Conservation (phyloP, 768 basidiomycete genomes). For the Punctularia strigosozonata region DNA sequence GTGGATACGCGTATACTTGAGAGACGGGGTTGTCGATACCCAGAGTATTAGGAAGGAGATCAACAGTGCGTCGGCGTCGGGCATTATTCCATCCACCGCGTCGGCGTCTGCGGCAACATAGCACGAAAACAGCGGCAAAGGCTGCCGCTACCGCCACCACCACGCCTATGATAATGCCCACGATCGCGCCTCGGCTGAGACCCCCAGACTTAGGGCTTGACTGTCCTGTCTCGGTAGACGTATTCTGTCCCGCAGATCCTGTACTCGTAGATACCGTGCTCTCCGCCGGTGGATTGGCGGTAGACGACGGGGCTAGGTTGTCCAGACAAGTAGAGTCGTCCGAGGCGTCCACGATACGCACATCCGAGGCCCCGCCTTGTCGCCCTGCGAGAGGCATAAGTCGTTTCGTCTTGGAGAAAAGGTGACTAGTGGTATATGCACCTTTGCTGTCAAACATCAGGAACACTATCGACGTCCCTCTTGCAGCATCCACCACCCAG, state of each 20-base stretch:
- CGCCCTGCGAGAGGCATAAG: conserved; percentile 30
- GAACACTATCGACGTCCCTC: conserved; percentile 49
- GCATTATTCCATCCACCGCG: too few relatives aligned
- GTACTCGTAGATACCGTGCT: too few relatives aligned
- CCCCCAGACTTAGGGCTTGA: too few relatives aligned
- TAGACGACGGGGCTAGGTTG: conserved; percentile 40
- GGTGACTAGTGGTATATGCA: too few relatives aligned
- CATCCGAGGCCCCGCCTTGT: conserved; percentile 49
- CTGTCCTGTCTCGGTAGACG: too few relatives aligned
- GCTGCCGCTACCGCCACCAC: conserved; percentile 44
- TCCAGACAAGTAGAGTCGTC: conserved; percentile 41
- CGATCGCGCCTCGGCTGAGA: too few relatives aligned
- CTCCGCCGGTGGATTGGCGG: conserved; percentile 5
- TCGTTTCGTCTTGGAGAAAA: too few relatives aligned
- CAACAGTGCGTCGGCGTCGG: too few relatives aligned
- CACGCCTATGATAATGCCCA: conserved; percentile 13
- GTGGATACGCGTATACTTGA: too few relatives aligned
- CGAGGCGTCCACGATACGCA: conserved; percentile 34
- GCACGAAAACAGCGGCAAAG: conserved; percentile 37
- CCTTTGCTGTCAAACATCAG: conserved; percentile 43
- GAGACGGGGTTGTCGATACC: too few relatives aligned
- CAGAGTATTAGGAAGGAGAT: too few relatives aligned
- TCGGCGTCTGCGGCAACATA: conserved; percentile 29
- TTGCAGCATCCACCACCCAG: conserved; percentile 49
- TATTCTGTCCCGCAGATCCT: too few relatives aligned